Base-by-base conservation (phyloP, 164 flowering plant species). In the Tinospora cordifolia region DNA sequence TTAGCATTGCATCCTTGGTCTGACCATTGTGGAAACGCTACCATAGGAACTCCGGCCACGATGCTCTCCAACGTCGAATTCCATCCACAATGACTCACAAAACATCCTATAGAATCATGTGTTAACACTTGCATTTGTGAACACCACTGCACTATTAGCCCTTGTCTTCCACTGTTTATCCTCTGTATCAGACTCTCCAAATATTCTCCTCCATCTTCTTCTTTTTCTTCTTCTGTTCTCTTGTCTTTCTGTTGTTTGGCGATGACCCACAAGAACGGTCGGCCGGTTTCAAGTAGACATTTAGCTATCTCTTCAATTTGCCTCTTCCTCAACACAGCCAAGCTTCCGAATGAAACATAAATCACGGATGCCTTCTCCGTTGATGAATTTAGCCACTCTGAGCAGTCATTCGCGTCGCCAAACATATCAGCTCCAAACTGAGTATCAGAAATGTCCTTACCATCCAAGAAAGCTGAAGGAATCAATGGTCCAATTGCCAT, bases 51-150 rank as follows among this genome's bases (percentile, higher is more conserved):
- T 17, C 84, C 86, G 15, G 41, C 71, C 1, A 57, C 72, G 25
- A 84, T 6, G 34, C 82, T 74, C 72, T 84, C 84, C 58, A 80
- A 14, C 11, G 82, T 69, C 41, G 86, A 84, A 62, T 84, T 83
- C 84, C 84, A 83, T 36, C 86, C 86, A 34, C 86, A 81, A 40
- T 83, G 86, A 9, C 75, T 80, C 73, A 84, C 67, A 36, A 84
- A 81, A 44, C 84, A 82, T 2, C 86, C 86, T 47, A 82, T 26
- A n/a, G 86, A 71, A 3, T 66, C 67, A 62, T 82, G 80, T 0
- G 68, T 58, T 13, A 84, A 66, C 13, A 85, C 86, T 69, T 78
- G 81, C 44, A 79, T 60, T 62, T 85, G 74, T 11, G 69, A 65
- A 41, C 74, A 72, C 74, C 74, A 72, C 5, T n/a, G 36, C 65